Percentiles rank a stretch among this genome's conserved stretches.
Evolutionary conservation across 192 early-diverging fungal species (phyloP).

Genomic region (Podila clonocystis): DNA sequence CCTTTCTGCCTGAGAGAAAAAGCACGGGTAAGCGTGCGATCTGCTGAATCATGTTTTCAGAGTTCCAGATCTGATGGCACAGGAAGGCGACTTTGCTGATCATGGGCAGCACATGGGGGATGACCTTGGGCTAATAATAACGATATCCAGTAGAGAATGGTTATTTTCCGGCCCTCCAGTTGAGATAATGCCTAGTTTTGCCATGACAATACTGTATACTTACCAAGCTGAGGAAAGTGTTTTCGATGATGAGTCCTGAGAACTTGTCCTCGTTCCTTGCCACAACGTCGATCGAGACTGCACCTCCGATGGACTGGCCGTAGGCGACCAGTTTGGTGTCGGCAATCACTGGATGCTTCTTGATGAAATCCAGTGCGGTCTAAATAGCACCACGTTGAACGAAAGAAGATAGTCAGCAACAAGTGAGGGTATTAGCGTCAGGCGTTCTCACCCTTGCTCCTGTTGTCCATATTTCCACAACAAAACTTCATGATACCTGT

Average conservation of each 20-base stretch:
- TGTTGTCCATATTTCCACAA: background rate
- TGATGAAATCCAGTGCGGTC: slow-evolving; percentile 87
- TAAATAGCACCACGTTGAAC: slow-evolving; percentile 19
- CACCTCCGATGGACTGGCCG: slow-evolving; percentile 97
- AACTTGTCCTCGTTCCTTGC: slow-evolving; percentile 80
- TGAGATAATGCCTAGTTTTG: too few species aligned
- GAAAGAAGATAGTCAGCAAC: background rate
- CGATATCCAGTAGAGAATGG: too few species aligned
- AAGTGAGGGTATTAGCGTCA: background rate
- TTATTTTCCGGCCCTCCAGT: too few species aligned
- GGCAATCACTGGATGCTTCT: slow-evolving; percentile 73
- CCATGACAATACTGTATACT: background rate
- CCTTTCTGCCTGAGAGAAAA: slow-evolving; percentile 82
- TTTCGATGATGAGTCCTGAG: slow-evolving; percentile 89
- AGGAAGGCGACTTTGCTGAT: slow-evolving; percentile 80
- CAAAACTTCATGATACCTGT: slow-evolving; percentile 57
- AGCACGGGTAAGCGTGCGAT: slow-evolving; percentile 78
- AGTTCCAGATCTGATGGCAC: slow-evolving; percentile 91
- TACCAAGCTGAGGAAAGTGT: slow-evolving; percentile 92
- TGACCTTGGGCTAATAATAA: slow-evolving; percentile 74
- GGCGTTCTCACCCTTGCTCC: background rate
- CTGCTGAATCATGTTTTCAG: slow-evolving; percentile 73
- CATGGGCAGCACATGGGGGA: slow-evolving; percentile 85
- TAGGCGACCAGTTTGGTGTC: slow-evolving; percentile 87
- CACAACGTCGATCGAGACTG: slow-evolving; percentile 91